phyloP scores from a whole-genome alignment of 768 basidiomycete genomes.

The Leccinum sublutescens region DNA sequence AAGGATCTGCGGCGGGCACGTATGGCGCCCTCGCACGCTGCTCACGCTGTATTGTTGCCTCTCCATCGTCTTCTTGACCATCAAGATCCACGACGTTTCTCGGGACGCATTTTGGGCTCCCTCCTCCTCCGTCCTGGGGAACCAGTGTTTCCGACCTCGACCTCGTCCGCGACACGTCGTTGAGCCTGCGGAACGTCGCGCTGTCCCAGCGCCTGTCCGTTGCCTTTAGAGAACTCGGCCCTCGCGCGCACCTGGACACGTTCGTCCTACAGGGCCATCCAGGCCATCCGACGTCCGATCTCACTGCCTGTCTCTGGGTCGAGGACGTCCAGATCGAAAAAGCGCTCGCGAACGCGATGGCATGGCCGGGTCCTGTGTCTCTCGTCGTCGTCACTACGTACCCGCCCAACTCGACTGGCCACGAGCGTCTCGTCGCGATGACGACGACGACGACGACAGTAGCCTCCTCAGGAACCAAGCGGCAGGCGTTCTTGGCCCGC shows the following conservation, averaged over 20 bases:
- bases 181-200: slow-evolving; percentile 27
- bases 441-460: not conserved
- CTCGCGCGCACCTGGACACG: slow-evolving; percentile 33
- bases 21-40: slow-evolving; percentile 33
- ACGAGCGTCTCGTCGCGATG: slow-evolving; percentile 12
- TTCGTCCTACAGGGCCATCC: slow-evolving; percentile 31
- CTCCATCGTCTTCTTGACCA: slow-evolving; percentile 40
- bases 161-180: not conserved
- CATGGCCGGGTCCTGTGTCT: slow-evolving; percentile 53
- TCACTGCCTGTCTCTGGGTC: slow-evolving; percentile 54
- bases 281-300: not conserved
- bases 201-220: slow-evolving; percentile 35
- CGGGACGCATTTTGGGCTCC: slow-evolving; percentile 3
- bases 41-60: slow-evolving; percentile 40
- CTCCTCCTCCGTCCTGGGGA: not conserved
- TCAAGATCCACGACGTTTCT: slow-evolving; percentile 22
- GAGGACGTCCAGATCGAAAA: slow-evolving; percentile 35
- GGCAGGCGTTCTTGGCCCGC: slow-evolving; percentile 7
- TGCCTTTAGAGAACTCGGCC: slow-evolving; percentile 32
- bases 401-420: slow-evolving; percentile 26
- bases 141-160: not conserved
- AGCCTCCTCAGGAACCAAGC: no score
- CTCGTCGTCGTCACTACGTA: slow-evolving; percentile 44
- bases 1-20: slow-evolving; percentile 21
- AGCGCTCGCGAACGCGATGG: slow-evolving; percentile 35